Base-by-base conservation (phyloP, 78 protist genomes). In the Dictyostelium citrinum region DNA sequence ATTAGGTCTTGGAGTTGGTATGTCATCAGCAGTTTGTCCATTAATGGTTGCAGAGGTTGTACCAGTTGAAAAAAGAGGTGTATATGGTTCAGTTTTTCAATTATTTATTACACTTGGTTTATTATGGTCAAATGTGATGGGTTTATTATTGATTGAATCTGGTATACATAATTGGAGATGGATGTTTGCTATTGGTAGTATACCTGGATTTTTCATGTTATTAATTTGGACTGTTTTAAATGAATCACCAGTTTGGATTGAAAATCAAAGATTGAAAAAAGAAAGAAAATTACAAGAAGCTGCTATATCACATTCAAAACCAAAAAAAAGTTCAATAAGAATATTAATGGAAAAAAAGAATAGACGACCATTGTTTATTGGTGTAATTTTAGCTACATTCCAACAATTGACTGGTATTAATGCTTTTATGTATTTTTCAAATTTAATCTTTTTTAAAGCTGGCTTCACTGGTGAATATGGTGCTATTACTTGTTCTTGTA, bases 351-450 rank as follows among this genome's bases (percentile, higher is more conserved):
- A 55, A 31, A 16, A 16, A 55, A 80, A 41, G 39, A 70, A 81
- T 67, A 58, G 93, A 46, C 58, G 55, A 33, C 93, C 93, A 61
- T 60, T 88, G 85, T 78, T 78, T 41, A 5, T 78, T 8, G 93
- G 93, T 39, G 71, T 88, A 2, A 41, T 76, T 12, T 51, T 88
- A 2, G 78, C 81, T 5, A 79, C 51, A 0, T 61, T 88, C 49
- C n/a, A 61, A 3, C 93, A 88, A 78, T 67, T 88, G 24, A 88
- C 93, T 31, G 93, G 93, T 68, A 88, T 88, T 27, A 88, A 88
- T 78, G 93, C 93, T 6, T 88, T 88, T 60, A 88, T 88, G 85
- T 88, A 88, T 58, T 88, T 88, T 67, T 78, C 85, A 20, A 61
- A 51, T n/a, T 46, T 20, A 6, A 88, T 88, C 5, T 88, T 88